Evolutionary conservation across 306 rosid species (phyloP).

Genomic region (Prunus mume): DNA sequence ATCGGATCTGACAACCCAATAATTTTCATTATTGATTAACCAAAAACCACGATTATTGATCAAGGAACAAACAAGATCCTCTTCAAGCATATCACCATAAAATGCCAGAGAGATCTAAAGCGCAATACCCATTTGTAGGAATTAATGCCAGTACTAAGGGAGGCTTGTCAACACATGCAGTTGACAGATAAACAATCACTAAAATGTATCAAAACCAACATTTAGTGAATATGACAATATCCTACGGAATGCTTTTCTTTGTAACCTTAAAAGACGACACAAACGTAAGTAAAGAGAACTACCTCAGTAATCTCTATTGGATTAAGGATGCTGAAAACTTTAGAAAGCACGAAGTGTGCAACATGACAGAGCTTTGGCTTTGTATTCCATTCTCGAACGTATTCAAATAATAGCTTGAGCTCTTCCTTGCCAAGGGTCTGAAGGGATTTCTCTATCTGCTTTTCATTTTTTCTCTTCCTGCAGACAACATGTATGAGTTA

Average conservation of each 20-base stretch:
- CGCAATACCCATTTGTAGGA: no score
- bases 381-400: conserved; percentile 88
- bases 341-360: conserved; percentile 75
- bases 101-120: no score
- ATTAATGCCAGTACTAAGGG: no score
- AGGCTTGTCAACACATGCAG: no score
- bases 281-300: background rate
- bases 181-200: no score
- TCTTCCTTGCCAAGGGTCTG: conserved; percentile 55
- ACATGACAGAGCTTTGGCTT: conserved; percentile 86
- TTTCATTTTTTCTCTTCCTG: conserved; percentile 66
- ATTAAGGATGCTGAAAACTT: conserved; percentile 66
- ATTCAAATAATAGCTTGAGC: conserved; percentile 54
- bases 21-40: no score
- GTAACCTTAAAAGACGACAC: background rate
- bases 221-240: no score
- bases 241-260: background rate
- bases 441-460: conserved; percentile 60
- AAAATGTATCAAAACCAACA: no score
- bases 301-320: conserved; percentile 77
- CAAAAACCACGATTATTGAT: no score
- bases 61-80: no score
- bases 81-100: no score
- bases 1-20: no score
- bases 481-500: conserved; percentile 28